phyloP scores from a whole-genome alignment of 176 grass and related monocot genomes.

The Eremochloa ophiuroides region DNA sequence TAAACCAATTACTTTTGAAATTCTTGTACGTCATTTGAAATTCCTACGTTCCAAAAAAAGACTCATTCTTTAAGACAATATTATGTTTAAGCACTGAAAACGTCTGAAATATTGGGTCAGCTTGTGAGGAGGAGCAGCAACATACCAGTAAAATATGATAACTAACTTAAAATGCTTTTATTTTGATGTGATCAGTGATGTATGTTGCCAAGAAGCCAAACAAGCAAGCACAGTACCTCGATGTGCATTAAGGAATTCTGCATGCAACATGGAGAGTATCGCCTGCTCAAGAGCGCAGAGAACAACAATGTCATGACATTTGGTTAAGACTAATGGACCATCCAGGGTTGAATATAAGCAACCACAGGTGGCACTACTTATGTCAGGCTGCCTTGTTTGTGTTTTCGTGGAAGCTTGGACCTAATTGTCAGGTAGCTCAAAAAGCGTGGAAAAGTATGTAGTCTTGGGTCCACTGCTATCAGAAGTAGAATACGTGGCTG shows the following conservation, averaged over 20 bases:
- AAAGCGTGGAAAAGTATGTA: background rate
- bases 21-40: too few species aligned
- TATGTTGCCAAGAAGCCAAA: background rate
- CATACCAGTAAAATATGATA: background rate
- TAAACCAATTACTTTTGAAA: too few species aligned
- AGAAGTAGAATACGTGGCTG: background rate
- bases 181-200: background rate
- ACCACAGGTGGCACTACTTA: background rate
- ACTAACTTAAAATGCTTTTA: background rate
- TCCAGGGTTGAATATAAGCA: conserved; percentile 2
- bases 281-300: background rate
- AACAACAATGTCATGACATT: background rate
- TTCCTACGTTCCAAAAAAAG: too few species aligned
- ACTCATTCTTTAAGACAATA: too few species aligned
- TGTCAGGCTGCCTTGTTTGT: background rate
- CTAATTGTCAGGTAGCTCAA: background rate
- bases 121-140: background rate
- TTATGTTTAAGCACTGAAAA: too few species aligned
- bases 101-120: background rate
- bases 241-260: background rate
- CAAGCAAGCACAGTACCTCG: background rate
- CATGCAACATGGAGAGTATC: background rate
- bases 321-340: background rate
- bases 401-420: background rate
- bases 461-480: background rate